Evolutionary conservation across 2,329 filamentous ascomycete genomes (phyloP).

Genomic region (Aspergillus sp.): DNA sequence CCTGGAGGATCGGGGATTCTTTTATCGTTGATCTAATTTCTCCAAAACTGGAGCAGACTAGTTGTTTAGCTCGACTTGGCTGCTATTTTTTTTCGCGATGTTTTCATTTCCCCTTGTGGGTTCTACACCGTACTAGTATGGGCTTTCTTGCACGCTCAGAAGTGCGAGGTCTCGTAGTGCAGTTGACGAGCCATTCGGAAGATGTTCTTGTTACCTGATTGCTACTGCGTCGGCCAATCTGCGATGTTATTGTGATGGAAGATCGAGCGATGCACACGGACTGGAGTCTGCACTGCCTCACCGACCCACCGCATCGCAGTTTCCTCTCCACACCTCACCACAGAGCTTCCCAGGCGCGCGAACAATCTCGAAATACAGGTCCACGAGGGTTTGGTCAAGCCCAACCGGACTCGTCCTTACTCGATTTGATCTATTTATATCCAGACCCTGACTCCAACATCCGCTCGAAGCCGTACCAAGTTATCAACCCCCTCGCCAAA

Average conservation of each 20-base stretch:
- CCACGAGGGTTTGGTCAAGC: background rate
- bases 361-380: background rate
- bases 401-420: background rate
- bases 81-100: background rate
- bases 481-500: no score
- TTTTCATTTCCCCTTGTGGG: background rate
- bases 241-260: background rate
- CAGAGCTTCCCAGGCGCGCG: background rate
- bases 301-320: background rate
- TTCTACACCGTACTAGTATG: background rate
- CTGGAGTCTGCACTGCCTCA: background rate
- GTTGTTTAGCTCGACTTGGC: background rate
- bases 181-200: background rate
- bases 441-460: background rate
- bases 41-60: background rate
- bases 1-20: background rate
- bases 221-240: background rate
- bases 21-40: background rate
- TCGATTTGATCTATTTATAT: conserved; percentile 4
- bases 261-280: no score
- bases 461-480: background rate
- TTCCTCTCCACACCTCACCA: background rate
- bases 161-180: background rate
- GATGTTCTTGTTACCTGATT: background rate
- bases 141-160: background rate